phyloP scores from a whole-genome alignment of 2,329 filamentous ascomycete species.

The Penicillium freii region DNA sequence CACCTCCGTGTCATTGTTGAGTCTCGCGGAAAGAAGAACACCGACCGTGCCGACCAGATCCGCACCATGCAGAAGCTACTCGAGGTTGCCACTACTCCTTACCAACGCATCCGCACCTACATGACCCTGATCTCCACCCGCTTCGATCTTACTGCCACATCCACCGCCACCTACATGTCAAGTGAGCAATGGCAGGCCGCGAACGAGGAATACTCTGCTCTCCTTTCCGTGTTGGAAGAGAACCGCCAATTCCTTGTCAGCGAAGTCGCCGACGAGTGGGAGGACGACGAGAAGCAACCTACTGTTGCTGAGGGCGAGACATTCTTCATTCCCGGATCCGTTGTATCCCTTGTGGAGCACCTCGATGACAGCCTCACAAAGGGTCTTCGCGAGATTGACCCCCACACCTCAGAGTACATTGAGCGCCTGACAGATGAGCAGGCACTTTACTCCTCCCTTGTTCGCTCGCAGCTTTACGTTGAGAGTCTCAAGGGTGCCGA shows the following conservation, averaged over 20 bases:
- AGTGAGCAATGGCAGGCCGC: slow-evolving; percentile 96
- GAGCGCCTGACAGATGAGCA: slow-evolving; percentile 91
- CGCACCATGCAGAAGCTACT: slow-evolving; percentile 93
- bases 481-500: slow-evolving; percentile 72
- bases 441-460: slow-evolving; percentile 85
- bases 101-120: slow-evolving; percentile 90
- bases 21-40: slow-evolving; percentile 98
- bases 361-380: slow-evolving; percentile 96
- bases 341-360: slow-evolving; percentile 91
- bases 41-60: slow-evolving; percentile 91
- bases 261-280: slow-evolving; percentile 95
- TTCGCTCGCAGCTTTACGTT: slow-evolving; percentile 83
- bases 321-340: slow-evolving; percentile 88
- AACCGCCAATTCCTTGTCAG: slow-evolving; percentile 80
- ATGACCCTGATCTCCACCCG: slow-evolving; percentile 88
- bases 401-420: slow-evolving; percentile 97
- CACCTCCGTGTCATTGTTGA: slow-evolving; percentile 90
- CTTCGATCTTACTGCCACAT: slow-evolving; percentile 85
- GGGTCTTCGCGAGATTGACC: slow-evolving; percentile 96
- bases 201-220: slow-evolving; percentile 75
- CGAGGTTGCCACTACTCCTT: slow-evolving; percentile 84
- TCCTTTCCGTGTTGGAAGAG: slow-evolving; percentile 75
- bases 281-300: slow-evolving; percentile 94
- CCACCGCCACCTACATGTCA: slow-evolving; percentile 73
- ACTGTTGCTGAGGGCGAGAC: slow-evolving; percentile 69